A percentile compares a stretch with the other conserved stretches of the same genome.
These are phyloP conservation scores for Pueraria montana DNA, from an alignment of 306 rosid genomes.

Conservation along the genomic window DNA sequence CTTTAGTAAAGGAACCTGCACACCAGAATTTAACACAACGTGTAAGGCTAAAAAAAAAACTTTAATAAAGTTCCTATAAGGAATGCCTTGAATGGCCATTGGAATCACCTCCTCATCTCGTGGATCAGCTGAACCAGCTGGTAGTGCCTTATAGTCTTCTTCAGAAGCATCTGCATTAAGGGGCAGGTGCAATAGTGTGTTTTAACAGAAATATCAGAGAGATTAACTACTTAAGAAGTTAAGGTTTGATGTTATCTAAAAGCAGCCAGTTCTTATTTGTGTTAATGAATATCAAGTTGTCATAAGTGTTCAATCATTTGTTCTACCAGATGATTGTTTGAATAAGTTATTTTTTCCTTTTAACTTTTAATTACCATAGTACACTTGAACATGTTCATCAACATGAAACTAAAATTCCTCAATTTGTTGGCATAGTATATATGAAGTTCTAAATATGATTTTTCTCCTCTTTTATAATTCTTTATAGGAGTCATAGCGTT, in stretches of 20 bases:
- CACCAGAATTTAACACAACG: conserved; percentile 22
- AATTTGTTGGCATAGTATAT: not conserved
- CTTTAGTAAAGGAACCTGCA: conserved; percentile 61
- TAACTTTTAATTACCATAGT: not conserved
- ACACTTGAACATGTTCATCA: not conserved
- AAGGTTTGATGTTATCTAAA: not conserved
- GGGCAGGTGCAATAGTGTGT: not conserved
- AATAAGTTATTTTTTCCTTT: not conserved
- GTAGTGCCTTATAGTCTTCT: conserved; percentile 70
- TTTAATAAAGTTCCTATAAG: not conserved
- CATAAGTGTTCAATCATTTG: conserved; percentile 1
- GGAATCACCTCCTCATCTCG: conserved; percentile 73
- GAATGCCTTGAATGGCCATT: conserved; percentile 14
- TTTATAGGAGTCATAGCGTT: not conserved
- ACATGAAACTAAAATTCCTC: not conserved
- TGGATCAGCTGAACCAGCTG: conserved; percentile 65
- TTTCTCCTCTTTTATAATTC: not conserved
- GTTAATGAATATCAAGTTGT: not conserved
- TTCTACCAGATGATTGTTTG: conserved; percentile 5
- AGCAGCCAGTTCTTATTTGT: not conserved
- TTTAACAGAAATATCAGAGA: conserved; percentile 1
- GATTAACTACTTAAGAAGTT: not conserved
- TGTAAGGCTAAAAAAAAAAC: conserved; percentile 19
- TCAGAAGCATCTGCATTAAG: conserved; percentile 60
- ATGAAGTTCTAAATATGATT: not conserved